These are phyloP conservation scores for Dendrobium huoshanense DNA, from an alignment of 106 monocot genomes.

Conservation along the genomic window DNA sequence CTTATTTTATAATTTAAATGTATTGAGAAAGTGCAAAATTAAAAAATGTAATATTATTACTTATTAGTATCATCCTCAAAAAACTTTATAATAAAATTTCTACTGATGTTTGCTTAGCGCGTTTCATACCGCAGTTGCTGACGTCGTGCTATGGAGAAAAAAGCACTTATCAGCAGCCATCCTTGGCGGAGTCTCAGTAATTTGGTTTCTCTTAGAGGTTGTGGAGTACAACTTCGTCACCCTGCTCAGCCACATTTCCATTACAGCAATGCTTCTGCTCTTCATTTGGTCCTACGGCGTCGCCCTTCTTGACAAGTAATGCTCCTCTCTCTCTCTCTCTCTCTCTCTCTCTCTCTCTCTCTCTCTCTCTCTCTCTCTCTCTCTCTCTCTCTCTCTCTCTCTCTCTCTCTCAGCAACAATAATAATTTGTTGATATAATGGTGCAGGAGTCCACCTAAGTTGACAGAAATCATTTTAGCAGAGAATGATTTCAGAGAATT, in stretches of 20 bases:
- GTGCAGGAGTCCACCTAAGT: constrained; percentile 40
- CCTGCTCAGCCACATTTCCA: constrained; percentile 47
- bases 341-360: no score
- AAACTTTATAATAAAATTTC: no score
- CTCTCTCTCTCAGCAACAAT: no score
- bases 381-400: no score
- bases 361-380: no score
- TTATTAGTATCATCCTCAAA: no score
- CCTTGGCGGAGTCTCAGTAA: constrained; percentile 23
- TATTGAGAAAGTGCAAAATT: no score
- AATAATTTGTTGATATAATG: no score
- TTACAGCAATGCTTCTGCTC: constrained; percentile 37
- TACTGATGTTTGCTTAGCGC: no score
- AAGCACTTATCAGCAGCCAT: constrained; percentile 37
- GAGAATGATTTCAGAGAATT: constrained; percentile 29
- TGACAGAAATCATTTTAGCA: constrained; percentile 48
- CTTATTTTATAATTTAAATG: no score
- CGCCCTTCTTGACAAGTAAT: constrained; percentile 19
- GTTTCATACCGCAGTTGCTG: constrained; percentile 31
- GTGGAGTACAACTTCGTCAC: constrained; percentile 61
- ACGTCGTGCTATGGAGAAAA: constrained; percentile 62
- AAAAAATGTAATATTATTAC: no score
- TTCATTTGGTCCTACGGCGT: constrained; percentile 62
- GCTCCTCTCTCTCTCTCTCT: no score
- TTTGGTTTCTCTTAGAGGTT: constrained; percentile 71